Evolutionary conservation across 805 yeast genomes (phyloP), one percentile per base, ranked within the genome.

Genomic region (Candida caryicola): DNA sequence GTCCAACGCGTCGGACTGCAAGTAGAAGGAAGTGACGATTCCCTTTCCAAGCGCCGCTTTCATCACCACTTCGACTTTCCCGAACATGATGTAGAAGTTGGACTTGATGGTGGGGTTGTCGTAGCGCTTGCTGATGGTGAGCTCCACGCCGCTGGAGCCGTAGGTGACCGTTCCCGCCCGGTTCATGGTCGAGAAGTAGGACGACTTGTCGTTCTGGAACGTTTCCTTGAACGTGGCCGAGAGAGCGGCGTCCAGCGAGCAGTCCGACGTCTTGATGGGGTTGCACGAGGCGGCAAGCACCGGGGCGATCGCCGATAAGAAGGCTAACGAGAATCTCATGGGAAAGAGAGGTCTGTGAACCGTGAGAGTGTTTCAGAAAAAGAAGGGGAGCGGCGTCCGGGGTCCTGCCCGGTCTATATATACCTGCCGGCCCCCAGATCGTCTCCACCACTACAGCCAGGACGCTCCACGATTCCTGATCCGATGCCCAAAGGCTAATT

Each of bases 51-150:
- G 65, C 3, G 95, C 90, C 13, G 90, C 85, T 57, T 81, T 73
- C 43, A 85, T 58, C 1, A 69, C 70, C 4, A 79, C 88, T 58
- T 85, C 95, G 21, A 88, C 77, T 46, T 79, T 79, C 41, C 97
- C 97, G 60, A 81, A 90, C 93, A 89, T 85, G 50, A 90, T 77
- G 64, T 87, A 87, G 59, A 84, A 87, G 45, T 82, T 74, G 4
- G 95, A 86, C 48, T 71, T 73, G 39, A 88, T 62, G 4, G 89
- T 74, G 3, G 96, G 96, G 55, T 85, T 84, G 56, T 87, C 93
- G 42, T 69, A 81, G 49, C 82, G 69, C 47, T 81, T 67, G 2
- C 74, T 67, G 29, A 90, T 58, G 1, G 82, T 74, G 49, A 90
- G 59, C 28, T 63, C 54, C 9, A 81, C 61, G n/a, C 97, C 97